Evolutionary conservation across 2,329 filamentous ascomycete species (phyloP).

Genomic region (Pseudogymnoascus sp.): DNA sequence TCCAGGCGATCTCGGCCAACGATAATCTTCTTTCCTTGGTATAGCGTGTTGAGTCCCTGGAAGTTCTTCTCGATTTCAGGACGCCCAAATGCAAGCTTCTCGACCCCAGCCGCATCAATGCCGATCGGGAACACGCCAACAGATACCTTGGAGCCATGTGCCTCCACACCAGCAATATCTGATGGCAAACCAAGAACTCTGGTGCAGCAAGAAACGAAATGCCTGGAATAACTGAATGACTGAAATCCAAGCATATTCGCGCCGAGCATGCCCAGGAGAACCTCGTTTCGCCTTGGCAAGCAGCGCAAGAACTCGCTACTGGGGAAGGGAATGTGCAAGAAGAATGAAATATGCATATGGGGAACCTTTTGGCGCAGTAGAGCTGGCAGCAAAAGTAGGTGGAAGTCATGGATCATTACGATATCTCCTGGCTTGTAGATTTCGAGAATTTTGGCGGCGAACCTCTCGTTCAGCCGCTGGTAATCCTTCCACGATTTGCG

Average conservation of each 20-base stretch:
- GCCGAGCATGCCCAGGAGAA: conserved; percentile 81
- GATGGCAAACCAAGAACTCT: conserved; percentile 86
- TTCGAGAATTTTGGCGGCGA: conserved; percentile 80
- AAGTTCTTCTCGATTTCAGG: conserved; percentile 64
- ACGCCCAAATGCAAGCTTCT: conserved; percentile 64
- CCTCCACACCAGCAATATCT: conserved; percentile 75
- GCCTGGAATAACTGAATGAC: conserved; percentile 87
- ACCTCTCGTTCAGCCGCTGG: conserved; percentile 84
- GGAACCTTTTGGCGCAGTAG: conserved; percentile 79
- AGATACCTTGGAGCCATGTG: conserved; percentile 79
- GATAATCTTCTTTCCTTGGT: conserved; percentile 87
- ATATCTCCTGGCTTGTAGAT: conserved; percentile 89
- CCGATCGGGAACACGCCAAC: conserved; percentile 93
- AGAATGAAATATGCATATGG: conserved; percentile 91
- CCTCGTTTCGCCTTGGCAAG: conserved; percentile 77
- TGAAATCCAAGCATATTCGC: conserved; percentile 94
- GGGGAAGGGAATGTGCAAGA: conserved; percentile 87
- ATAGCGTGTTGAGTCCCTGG: conserved; percentile 63
- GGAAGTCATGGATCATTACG: conserved; percentile 89
- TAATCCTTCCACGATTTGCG: conserved; percentile 87
- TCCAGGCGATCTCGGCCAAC: conserved; percentile 92
- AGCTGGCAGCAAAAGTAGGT: conserved; percentile 80
- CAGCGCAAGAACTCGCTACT: conserved; percentile 94
- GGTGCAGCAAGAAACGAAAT: conserved; percentile 91
- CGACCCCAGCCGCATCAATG: conserved; percentile 77